Conservation (phyloP, 306 rosid species). For the Inga leiocalycina region DNA sequence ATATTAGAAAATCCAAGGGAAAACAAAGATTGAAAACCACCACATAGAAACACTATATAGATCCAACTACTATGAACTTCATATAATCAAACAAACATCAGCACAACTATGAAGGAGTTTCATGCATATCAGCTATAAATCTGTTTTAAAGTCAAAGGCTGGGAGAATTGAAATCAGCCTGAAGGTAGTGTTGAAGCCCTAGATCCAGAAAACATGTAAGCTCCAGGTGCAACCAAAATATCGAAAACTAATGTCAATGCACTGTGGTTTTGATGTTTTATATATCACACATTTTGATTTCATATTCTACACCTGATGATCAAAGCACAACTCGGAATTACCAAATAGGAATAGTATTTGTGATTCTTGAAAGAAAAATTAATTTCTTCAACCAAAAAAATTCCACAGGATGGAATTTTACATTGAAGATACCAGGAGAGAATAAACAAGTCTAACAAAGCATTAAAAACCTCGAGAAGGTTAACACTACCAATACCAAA, state of each 20-base stretch:
- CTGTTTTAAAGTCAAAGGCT: background rate
- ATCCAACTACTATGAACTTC: background rate
- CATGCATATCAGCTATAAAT: conserved; percentile 11
- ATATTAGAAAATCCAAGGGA: conserved; percentile 5
- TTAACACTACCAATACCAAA: background rate
- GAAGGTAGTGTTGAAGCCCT: background rate
- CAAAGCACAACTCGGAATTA: background rate
- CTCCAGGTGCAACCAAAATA: background rate
- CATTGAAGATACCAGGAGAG: background rate
- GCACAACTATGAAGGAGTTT: background rate
- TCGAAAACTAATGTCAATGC: background rate
- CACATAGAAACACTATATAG: conserved; percentile 10
- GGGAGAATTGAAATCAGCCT: conserved; percentile 5
- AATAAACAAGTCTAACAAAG: background rate
- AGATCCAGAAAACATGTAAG: conserved; percentile 7
- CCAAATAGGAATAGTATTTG: background rate
- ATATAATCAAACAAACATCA: background rate
- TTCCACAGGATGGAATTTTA: background rate
- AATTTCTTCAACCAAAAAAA: background rate
- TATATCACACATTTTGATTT: background rate
- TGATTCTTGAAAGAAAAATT: background rate
- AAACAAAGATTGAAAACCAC: background rate
- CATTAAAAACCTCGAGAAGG: background rate
- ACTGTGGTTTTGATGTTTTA: background rate
- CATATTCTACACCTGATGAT: background rate